Base-by-base conservation (phyloP, 257 asterid species). In the Capsicum rhomboideum region DNA sequence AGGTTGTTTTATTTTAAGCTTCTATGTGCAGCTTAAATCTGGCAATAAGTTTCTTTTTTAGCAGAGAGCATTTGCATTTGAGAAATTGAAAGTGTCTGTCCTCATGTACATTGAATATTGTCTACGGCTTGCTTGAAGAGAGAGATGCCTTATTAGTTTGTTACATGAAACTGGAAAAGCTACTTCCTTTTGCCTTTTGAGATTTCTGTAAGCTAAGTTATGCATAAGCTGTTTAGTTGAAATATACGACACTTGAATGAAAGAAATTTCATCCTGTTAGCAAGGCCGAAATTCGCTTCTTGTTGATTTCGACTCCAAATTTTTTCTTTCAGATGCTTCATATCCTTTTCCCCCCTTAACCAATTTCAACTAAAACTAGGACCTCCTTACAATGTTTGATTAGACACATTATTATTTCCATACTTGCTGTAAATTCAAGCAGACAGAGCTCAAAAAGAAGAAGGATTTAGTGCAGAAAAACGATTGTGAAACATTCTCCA, bases 321-420 rank as follows among this genome's bases (percentile, higher is more conserved):
- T 50, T 81, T 69, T 86, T 37, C 82, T 88, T 87, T 66, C 95
- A 96, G 99, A 90, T 94, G 98, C 92, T 93, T 88, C 89, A n/a
- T n/a, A n/a, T n/a, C n/a, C n/a, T n/a, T n/a, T n/a, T n/a, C n/a
- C n/a, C n/a, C n/a, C n/a, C n/a, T n/a, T n/a, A n/a, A n/a, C n/a
- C n/a, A n/a, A n/a, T n/a, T n/a, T n/a, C n/a, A n/a, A n/a, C n/a
- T n/a, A n/a, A n/a, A n/a, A n/a, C n/a, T n/a, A n/a, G n/a, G n/a
- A n/a, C n/a, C n/a, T n/a, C n/a, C n/a, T n/a, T n/a, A n/a, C n/a
- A n/a, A n/a, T n/a, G n/a, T n/a, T n/a, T n/a, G n/a, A n/a, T n/a
- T n/a, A n/a, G n/a, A n/a, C n/a, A n/a, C n/a, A n/a, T n/a, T n/a
- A n/a, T n/a, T n/a, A n/a, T n/a, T n/a, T n/a, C n/a, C n/a, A n/a